Evolutionary conservation across 2,329 filamentous ascomycete genomes (phyloP), one percentile per base, ranked within the genome.

Genomic region (Penicillium sp.): DNA sequence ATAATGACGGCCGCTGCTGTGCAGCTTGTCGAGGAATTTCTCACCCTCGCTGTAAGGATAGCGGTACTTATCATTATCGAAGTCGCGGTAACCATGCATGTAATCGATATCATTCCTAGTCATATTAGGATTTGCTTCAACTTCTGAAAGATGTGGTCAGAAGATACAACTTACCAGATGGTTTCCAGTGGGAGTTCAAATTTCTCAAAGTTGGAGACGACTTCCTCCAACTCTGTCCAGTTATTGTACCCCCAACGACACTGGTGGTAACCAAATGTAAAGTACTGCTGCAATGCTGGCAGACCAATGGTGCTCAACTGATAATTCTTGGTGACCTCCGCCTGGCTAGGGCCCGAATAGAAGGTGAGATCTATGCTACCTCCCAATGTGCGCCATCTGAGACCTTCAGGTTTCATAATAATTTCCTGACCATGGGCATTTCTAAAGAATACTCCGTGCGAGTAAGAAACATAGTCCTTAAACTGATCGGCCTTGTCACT

Each of bases 211-310:
- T 77, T 78, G 44, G 80, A 72, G 30, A 83, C 76, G 10, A 84
- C 78, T 59, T 81, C 81, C 58, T 87, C 80, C 3, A 90, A 67
- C 27, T 84, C 79, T 1, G 83, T 81, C 84, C 87, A 91, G 63
- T 89, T 90, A 36, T 80, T 76, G 68, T 94, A 94, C 0, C 90
- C 90, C 85, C 90, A 94, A 55, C 89, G 81, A 63, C 89, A 93
- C 68, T 95, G 90, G 61, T 95, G 90, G 67, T 82, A 93, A 0
- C 91, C 91, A 56, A 95, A 84, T 0, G 86, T 84, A 79, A 84
- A 93, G 74, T 94, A 94, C 61, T 89, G 86, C 67, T 92, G 87
- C 84, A 93, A 86, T 0, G 85, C 85, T 1, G 90, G 89, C 5
- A 89, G 75, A 0, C 90, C 89, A 47, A 87, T 77, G 1, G 86